A percentile compares a stretch with the other conserved stretches of the same genome.
Conservation (phyloP, 2,329 filamentous ascomycete species). For the Colletotrichum viniferum region DNA sequence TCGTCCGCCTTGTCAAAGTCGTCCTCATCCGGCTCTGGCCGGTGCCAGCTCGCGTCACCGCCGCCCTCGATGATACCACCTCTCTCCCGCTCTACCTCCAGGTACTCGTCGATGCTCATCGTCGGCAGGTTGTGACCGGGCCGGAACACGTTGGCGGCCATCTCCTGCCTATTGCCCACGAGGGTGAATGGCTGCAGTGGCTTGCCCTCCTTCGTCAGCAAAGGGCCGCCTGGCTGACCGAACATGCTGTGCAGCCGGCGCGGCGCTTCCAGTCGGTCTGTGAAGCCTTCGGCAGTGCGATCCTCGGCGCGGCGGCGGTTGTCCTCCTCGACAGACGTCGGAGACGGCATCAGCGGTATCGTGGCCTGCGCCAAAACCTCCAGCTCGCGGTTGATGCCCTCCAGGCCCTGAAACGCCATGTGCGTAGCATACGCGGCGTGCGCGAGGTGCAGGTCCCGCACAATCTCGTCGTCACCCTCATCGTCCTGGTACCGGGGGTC, state of each 20-base stretch:
- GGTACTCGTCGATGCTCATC: conserved; percentile 97
- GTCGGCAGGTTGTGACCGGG: conserved; percentile 93
- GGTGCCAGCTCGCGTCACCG: conserved; percentile 73
- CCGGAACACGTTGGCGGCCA: conserved; percentile 83
- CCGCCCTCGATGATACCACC: conserved; percentile 93
- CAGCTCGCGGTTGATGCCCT: conserved; percentile 82
- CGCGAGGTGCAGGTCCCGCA: conserved; percentile 79
- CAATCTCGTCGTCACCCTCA: conserved; percentile 82
- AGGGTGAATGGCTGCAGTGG: conserved; percentile 92
- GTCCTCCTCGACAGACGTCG: conserved; percentile 52
- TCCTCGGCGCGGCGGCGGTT: conserved; percentile 40
- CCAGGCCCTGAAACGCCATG: conserved; percentile 84
- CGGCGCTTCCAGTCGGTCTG: conserved; percentile 75
- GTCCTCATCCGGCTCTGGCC: conserved; percentile 84
- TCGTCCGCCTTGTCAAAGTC: conserved; percentile 85
- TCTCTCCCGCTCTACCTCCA: conserved; percentile 84
- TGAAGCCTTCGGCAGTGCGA: conserved; percentile 58
- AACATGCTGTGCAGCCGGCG: conserved; percentile 52
- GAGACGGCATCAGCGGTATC: conserved; percentile 47
- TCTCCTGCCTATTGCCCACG: conserved; percentile 74
- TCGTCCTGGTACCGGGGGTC: conserved; percentile 59
- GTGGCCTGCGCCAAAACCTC: conserved; percentile 82
- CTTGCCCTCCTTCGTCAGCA: conserved; percentile 80
- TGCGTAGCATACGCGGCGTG: conserved; percentile 77
- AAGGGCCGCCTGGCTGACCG: conserved; percentile 61